phyloP scores from a whole-genome alignment of 176 grass and related monocot species.

The Dendrocalamus sinicus region DNA sequence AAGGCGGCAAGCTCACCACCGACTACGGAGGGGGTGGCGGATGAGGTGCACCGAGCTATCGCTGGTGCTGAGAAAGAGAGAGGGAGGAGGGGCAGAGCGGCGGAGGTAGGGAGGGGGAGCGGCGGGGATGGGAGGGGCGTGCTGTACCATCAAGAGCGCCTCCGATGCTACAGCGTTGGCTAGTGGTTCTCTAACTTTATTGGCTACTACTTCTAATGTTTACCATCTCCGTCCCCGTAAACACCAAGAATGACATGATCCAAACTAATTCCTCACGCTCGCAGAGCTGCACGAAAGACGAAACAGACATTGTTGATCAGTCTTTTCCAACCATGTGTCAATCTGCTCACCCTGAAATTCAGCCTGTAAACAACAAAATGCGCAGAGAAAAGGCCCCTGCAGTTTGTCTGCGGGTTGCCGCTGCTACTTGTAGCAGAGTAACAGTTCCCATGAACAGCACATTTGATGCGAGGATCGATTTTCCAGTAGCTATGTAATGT shows the following conservation, averaged over 20 bases:
- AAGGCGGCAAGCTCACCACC: too few species aligned
- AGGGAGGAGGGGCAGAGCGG: too few species aligned
- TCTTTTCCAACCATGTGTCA: not conserved
- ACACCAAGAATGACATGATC: not conserved
- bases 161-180: too few species aligned
- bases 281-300: not conserved
- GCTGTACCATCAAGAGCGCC: too few species aligned
- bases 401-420: conserved; percentile 4
- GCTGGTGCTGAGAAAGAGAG: too few species aligned
- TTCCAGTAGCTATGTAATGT: not conserved
- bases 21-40: too few species aligned
- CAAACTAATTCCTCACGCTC: not conserved
- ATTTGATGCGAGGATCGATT: conserved; percentile 35
- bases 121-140: too few species aligned
- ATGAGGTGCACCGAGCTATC: too few species aligned
- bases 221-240: not conserved
- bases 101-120: too few species aligned
- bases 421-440: not conserved
- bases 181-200: too few species aligned
- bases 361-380: not conserved
- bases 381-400: not conserved
- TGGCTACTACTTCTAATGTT: not conserved
- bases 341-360: not conserved
- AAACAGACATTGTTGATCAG: not conserved
- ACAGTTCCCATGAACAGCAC: conserved; percentile 42